Evolutionary conservation across 306 rosid species (phyloP).

Genomic region (Glycine soja): DNA sequence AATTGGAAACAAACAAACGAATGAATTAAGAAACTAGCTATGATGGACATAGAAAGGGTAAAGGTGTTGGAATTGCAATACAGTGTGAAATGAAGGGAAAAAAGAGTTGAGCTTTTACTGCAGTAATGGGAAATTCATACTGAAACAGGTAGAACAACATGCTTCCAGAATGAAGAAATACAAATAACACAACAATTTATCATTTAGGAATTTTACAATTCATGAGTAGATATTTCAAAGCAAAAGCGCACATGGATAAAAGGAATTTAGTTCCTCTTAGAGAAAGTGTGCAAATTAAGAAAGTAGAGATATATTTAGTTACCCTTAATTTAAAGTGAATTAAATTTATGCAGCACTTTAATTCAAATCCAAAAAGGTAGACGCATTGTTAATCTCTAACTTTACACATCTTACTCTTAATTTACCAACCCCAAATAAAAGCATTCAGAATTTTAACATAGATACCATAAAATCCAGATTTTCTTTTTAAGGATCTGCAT

Average conservation of each 20-base stretch:
- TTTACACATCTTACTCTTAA: background rate
- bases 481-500: background rate
- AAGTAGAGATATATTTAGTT: background rate
- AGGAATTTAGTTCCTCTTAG: background rate
- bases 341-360: background rate
- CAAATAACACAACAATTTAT: background rate
- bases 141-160: too few relatives aligned
- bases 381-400: background rate
- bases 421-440: background rate
- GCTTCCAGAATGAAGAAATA: background rate
- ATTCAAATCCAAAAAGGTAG: background rate
- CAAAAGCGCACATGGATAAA: background rate
- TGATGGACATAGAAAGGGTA: background rate
- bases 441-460: background rate
- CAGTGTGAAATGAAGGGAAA: too few relatives aligned
- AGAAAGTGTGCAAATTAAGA: background rate
- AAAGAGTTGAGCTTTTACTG: too few relatives aligned
- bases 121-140: too few relatives aligned
- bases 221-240: background rate
- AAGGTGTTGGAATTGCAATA: background rate
- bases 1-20: background rate
- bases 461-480: constrained; percentile 6
- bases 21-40: background rate
- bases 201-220: background rate
- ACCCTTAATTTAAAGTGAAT: background rate